Percentiles rank a stretch among this genome's conserved stretches.
phyloP scores from a whole-genome alignment of 352 stramenopile species.

The Saprolegnia parasitica region DNA sequence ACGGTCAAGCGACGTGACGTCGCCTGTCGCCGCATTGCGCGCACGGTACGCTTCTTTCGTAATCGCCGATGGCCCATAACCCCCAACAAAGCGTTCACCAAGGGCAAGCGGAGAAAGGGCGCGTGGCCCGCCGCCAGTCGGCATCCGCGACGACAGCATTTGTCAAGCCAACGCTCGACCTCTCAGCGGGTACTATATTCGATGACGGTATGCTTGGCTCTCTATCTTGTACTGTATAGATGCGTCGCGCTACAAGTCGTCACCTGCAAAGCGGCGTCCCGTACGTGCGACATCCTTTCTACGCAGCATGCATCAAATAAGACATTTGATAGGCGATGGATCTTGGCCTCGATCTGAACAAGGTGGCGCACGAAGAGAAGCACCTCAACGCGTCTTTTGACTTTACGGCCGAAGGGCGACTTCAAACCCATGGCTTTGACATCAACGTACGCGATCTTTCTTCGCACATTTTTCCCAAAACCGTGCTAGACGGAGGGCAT shows the following conservation, averaged over 20 bases:
- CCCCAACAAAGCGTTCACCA: slow-evolving; percentile 18
- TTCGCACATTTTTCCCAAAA: neutral
- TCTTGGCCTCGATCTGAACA: slow-evolving; percentile 57
- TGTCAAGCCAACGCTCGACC: slow-evolving; percentile 21
- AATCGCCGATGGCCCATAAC: neutral
- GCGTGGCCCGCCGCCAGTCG: neutral
- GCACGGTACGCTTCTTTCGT: slow-evolving; percentile 1
- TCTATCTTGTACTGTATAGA: slow-evolving; percentile 39
- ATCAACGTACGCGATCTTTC: slow-evolving; percentile 51
- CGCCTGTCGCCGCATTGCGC: slow-evolving; percentile 14
- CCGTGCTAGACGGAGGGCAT: slow-evolving; percentile 61
- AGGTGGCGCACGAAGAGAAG: slow-evolving; percentile 58
- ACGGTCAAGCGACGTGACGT: slow-evolving; percentile 24
- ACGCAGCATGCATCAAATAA: neutral
- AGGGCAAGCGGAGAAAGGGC: slow-evolving; percentile 20
- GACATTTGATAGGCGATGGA: neutral
- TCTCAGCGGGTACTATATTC: slow-evolving; percentile 11
- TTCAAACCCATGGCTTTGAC: slow-evolving; percentile 82
- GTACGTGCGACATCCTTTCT: slow-evolving; percentile 27
- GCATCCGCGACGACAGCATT: neutral
- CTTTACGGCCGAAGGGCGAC: slow-evolving; percentile 62
- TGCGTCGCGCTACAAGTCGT: slow-evolving; percentile 1
- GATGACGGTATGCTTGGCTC: slow-evolving; percentile 28
- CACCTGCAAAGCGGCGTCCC: slow-evolving; percentile 32
- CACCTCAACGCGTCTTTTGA: slow-evolving; percentile 67